phyloP scores from a whole-genome alignment of 495 filamentous ascomycete species.

The Filosporella fistucella region DNA sequence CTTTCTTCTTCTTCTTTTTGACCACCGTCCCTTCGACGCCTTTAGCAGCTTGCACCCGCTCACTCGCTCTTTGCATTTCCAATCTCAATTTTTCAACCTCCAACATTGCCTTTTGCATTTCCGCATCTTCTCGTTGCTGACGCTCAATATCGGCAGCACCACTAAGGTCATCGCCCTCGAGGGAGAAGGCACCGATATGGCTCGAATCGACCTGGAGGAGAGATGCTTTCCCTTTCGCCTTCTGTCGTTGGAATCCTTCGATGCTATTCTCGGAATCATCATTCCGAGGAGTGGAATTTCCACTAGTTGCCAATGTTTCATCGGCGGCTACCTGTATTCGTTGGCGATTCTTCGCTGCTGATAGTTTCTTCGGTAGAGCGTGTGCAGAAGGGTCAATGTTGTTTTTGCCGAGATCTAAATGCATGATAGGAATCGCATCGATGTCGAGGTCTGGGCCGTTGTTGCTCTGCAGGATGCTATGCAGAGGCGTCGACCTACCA shows the following conservation, averaged over 20 bases:
- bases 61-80: conserved; percentile 88
- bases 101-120: conserved; percentile 79
- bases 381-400: conserved; percentile 19
- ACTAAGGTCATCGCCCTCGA: conserved; percentile 46
- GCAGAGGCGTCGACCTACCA: conserved; percentile 62
- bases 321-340: conserved; percentile 33
- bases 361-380: conserved; percentile 20
- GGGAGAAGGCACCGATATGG: conserved; percentile 59
- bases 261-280: conserved; percentile 32
- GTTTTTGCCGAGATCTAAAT: conserved; percentile 65
- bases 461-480: conserved; percentile 61
- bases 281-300: conserved; percentile 27
- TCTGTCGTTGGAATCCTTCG: conserved; percentile 21
- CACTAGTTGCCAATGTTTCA: conserved; percentile 23
- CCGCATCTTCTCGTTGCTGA: conserved; percentile 58
- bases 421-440: conserved; percentile 92
- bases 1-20: conserved; percentile 70
- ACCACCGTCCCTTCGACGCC: conserved; percentile 72
- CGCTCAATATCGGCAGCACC: conserved; percentile 38
- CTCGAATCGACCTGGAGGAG: conserved; percentile 84
- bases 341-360: conserved; percentile 13
- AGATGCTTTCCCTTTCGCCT: conserved; percentile 43
- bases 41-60: conserved; percentile 68
- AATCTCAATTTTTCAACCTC: conserved; percentile 80
- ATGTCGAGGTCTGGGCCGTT: conserved; percentile 78